Evolutionary conservation across 805 yeast species (phyloP), one percentile per base, ranked within the genome.

Genomic region (Isabelozyma pseudorhagii): DNA sequence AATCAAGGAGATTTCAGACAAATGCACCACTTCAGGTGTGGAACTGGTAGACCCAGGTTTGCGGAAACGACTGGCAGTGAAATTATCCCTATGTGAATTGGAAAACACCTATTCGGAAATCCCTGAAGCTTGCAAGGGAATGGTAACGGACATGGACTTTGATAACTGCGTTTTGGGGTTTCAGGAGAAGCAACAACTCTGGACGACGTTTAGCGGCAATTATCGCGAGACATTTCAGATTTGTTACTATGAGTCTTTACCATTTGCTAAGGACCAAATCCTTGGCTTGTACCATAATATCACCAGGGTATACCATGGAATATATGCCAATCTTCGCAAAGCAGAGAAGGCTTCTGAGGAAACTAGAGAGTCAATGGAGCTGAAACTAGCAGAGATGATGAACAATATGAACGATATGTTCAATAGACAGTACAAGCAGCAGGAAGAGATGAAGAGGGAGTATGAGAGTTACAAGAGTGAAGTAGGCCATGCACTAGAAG

Each of bases 121-220:
- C 47, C 74, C 75, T 11, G 28, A 41, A 1, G 48, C 50, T n/a
- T 72, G 77, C 54, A 49, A 49, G 29, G 45, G 60, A 4, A 48
- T 58, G 4, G 54, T 28, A 7, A 27, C n/a, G 1, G 44, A 42
- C 3, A 40, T 28, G 2, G 58, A 64, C 36, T 54, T 63, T 43
- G 62, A 62, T 17, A 53, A 50, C 1, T 82, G 86, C 51, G 66
- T 81, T 29, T 46, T 54, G 3, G 63, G 68, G 2, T 52, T 81
- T 39, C 79, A 80, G 48, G 56, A 56, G 18, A 65, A 71, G 3
- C 71, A 82, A 0, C 87, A 84, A 55, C 81, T 85, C 77, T 86
- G 93, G 93, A 84, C 91, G 0, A 82, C 85, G 0, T 85, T 78
- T 58, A 83, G 83, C 53, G 89, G 89, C 0, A 79, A 84, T 57